A percentile compares a stretch with the other conserved stretches of the same genome.
phyloP scores from a whole-genome alignment of 2,329 filamentous ascomycete genomes.

The Colletotrichum echinochloae region DNA sequence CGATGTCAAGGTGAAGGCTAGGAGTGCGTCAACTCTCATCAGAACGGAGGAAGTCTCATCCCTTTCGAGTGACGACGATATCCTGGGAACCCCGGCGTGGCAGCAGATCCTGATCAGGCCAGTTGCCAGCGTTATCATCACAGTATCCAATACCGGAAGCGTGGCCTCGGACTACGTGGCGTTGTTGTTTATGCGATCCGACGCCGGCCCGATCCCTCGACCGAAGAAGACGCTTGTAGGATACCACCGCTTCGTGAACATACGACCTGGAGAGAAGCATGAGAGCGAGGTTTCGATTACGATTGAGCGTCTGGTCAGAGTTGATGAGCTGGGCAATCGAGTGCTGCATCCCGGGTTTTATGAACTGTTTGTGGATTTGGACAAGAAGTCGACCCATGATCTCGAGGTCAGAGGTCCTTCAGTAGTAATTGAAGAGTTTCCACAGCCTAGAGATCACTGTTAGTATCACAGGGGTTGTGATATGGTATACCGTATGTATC shows the following conservation, averaged over 20 bases:
- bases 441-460: conserved; percentile 17
- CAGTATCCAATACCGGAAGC: conserved; percentile 61
- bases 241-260: conserved; percentile 58
- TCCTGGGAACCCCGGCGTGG: neutral
- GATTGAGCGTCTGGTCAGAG: conserved; percentile 62
- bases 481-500: no score
- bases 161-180: conserved; percentile 64
- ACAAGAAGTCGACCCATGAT: neutral
- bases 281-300: conserved; percentile 56
- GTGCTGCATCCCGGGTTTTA: conserved; percentile 68
- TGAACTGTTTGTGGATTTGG: conserved; percentile 57
- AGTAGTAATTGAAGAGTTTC: conserved; percentile 24
- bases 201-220: conserved; percentile 60
- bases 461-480: no score
- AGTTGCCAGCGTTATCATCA: conserved; percentile 51
- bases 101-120: conserved; percentile 7
- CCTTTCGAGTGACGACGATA: neutral
- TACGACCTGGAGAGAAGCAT: conserved; percentile 49
- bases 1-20: conserved; percentile 40
- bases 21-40: neutral
- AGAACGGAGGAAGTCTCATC: neutral
- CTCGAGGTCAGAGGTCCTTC: conserved; percentile 9
- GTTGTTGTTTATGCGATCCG: conserved; percentile 61
- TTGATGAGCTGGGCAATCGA: conserved; percentile 61
- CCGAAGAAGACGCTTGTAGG: conserved; percentile 65